Evolutionary conservation across 1,284 basidiomycete species (phyloP).

Genomic region (Prillingera fragicola): DNA sequence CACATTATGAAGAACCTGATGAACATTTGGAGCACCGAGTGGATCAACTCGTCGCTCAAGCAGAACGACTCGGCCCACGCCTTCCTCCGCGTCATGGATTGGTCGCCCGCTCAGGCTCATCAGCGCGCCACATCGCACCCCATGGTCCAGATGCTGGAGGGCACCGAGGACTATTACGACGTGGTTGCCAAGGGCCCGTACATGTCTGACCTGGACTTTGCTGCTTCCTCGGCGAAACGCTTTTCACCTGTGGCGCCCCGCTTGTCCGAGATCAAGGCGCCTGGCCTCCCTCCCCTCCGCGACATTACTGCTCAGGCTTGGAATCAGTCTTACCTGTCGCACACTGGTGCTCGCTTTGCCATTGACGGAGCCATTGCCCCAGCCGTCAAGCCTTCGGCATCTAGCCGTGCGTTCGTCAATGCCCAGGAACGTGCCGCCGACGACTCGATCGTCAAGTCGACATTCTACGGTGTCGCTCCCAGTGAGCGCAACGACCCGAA

Average conservation of each 20-base stretch:
- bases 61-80: constrained; percentile 60
- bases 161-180: constrained; percentile 13
- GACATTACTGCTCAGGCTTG: constrained; percentile 62
- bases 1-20: constrained; percentile 66
- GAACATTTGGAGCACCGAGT: constrained; percentile 85
- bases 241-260: constrained; percentile 44
- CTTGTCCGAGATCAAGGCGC: constrained; percentile 30
- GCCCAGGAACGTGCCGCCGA: constrained; percentile 55
- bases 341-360: constrained; percentile 72
- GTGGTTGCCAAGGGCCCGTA: constrained; percentile 40
- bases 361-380: constrained; percentile 79
- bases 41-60: constrained; percentile 68
- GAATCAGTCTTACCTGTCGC: constrained; percentile 71
- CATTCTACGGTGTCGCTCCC: constrained; percentile 79
- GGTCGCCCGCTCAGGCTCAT: constrained; percentile 59
- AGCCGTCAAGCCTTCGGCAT: constrained; percentile 66
- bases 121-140: constrained; percentile 51
- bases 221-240: constrained; percentile 46
- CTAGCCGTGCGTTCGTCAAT: constrained; percentile 74
- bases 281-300: constrained; percentile 30
- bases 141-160: constrained; percentile 22
- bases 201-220: constrained; percentile 54
- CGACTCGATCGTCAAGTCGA: constrained; percentile 62
- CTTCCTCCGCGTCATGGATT: constrained; percentile 66
- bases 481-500: constrained; percentile 60